phyloP scores from a whole-genome alignment of 768 basidiomycete genomes.

The Mycena galopus region DNA sequence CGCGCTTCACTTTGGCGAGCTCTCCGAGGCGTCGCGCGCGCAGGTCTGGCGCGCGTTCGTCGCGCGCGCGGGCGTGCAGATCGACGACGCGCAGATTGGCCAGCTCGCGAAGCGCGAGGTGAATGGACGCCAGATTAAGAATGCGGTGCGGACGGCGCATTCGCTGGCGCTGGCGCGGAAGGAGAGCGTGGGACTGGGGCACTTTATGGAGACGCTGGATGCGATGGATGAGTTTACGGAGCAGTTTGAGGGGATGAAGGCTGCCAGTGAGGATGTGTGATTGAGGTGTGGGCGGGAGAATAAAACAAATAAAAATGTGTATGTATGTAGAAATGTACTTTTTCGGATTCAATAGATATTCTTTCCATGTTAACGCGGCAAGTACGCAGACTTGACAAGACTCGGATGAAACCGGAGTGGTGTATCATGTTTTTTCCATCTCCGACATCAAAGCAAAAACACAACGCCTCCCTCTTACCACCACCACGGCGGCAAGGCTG shows the following conservation, averaged over 20 bases:
- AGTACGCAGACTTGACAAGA: too few relatives aligned
- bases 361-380: too few relatives aligned
- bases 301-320: not conserved
- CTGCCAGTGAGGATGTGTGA: not conserved
- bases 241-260: slow-evolving; percentile 52
- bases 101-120: slow-evolving; percentile 64
- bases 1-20: slow-evolving; percentile 73
- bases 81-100: slow-evolving; percentile 58
- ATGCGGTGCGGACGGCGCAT: slow-evolving; percentile 74
- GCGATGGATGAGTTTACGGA: slow-evolving; percentile 72
- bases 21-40: slow-evolving; percentile 63
- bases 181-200: slow-evolving; percentile 60
- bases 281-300: not conserved
- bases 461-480: not conserved
- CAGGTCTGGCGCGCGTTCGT: slow-evolving; percentile 77
- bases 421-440: too few relatives aligned
- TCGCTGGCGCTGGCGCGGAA: slow-evolving; percentile 66
- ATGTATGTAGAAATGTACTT: not conserved
- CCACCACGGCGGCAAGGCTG: slow-evolving; percentile 10
- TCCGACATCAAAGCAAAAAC: too few relatives aligned
- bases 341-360: too few relatives aligned
- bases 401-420: too few relatives aligned
- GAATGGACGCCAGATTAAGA: slow-evolving; percentile 80
- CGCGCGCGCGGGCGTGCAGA: slow-evolving; percentile 46
- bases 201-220: slow-evolving; percentile 70